Evolutionary conservation across 2,329 filamentous ascomycete genomes (phyloP), one percentile per base, ranked within the genome.

Genomic region (Hymenoscyphus linearis): DNA sequence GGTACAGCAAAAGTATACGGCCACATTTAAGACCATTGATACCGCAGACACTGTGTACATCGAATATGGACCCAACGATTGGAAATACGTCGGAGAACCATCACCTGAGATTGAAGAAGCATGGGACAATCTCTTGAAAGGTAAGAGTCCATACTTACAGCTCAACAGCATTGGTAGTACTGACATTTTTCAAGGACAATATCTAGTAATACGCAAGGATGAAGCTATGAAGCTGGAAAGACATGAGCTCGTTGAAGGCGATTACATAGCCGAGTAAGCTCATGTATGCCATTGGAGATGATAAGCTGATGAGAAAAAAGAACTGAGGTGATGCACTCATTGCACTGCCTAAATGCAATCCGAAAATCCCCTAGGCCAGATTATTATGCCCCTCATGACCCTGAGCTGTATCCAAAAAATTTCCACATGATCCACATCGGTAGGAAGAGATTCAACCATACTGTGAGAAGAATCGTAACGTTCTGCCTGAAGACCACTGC

Each of bases 311-410:
- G 2, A 52, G 35, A 58, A 4, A 31, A 25, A 25, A 66, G 62
- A 47, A 55, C 65, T 25, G 64, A 67, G 37, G 62, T 66, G 4
- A 64, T 67, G 57, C 62, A 69, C 53, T 68, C 65, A 37, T 55
- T 69, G 53, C 64, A 68, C 55, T 65, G 62, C 47, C 44, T 67
- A 52, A 66, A 67, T 40, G 52, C 60, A 1, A 58, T 68, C 26
- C 60, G 63, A 2, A 66, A 66, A 56, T 61, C 58, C 16, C 27
- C 65, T 2, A 40, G 58, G 31, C 59, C 56, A 2, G 61, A 64
- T n/a, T 66, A 68, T 50, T 66, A 68, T 53, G 36, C 35, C 0
- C 34, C 35, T 9, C 35, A 64, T 14, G 59, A 64, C 22, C 58
- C 58, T 13, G 57, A 64, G 56, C 37, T 53, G n/a, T 52, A 65